These are phyloP conservation scores for Zancudomyces culisetae DNA, from an alignment of 371 early-diverging fungal species.

Conservation along the genomic window DNA sequence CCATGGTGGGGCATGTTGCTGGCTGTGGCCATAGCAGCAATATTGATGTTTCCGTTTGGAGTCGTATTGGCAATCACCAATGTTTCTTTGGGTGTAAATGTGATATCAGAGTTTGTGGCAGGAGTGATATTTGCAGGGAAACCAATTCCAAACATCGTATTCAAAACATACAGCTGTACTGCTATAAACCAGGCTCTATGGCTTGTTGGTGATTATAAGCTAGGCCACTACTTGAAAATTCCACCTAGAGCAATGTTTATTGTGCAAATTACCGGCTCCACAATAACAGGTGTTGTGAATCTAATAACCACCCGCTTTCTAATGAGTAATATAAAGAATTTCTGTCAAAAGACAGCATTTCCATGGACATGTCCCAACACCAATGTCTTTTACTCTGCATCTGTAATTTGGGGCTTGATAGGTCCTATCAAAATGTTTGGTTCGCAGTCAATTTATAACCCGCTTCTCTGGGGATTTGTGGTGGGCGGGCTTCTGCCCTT, in stretches of 20 bases:
- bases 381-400: constrained; percentile 41
- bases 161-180: constrained; percentile 30
- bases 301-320: constrained; percentile 43
- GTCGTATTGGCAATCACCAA: constrained; percentile 47
- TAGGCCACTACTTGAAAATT: constrained; percentile 36
- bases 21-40: constrained; percentile 36
- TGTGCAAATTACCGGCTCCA: constrained; percentile 37
- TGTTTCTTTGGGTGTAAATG: constrained; percentile 46
- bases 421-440: constrained; percentile 53
- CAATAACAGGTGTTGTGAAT: constrained; percentile 38
- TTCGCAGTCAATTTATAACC: constrained; percentile 29
- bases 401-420: constrained; percentile 52
- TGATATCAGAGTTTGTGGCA: constrained; percentile 49
- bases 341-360: constrained; percentile 35
- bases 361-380: constrained; percentile 41
- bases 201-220: constrained; percentile 41
- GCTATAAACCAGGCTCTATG: constrained; percentile 32
- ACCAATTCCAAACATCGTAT: constrained; percentile 41
- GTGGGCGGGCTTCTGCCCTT: constrained; percentile 37
- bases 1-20: constrained; percentile 52
- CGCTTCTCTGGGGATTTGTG: constrained; percentile 36
- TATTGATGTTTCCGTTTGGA: constrained; percentile 63
- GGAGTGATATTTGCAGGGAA: constrained; percentile 39
- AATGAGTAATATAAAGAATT: constrained; percentile 30
- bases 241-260: constrained; percentile 50